phyloP scores from a whole-genome alignment of 306 rosid genomes.

The Vigna angularis region DNA sequence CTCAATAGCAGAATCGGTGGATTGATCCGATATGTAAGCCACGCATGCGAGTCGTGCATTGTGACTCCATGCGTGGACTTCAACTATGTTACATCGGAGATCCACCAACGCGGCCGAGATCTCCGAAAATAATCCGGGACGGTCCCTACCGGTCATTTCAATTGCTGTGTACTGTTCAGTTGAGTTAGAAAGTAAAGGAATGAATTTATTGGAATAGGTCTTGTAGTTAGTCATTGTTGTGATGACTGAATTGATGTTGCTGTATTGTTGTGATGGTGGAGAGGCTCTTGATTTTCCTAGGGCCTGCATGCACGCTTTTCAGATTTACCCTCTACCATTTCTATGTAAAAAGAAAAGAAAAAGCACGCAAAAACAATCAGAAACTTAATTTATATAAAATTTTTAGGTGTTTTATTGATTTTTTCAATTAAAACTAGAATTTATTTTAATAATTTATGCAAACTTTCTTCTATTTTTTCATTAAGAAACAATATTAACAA shows the following conservation, averaged over 20 bases:
- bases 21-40: slow-evolving; percentile 69
- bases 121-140: slow-evolving; percentile 74
- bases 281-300: slow-evolving; percentile 57
- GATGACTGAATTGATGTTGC: not conserved
- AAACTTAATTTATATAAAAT: not conserved
- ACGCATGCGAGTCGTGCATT: slow-evolving; percentile 69
- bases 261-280: not conserved
- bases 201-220: slow-evolving; percentile 38
- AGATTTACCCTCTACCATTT: slow-evolving; percentile 33
- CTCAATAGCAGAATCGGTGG: slow-evolving; percentile 55
- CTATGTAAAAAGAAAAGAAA: not conserved
- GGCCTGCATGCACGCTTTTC: slow-evolving; percentile 48
- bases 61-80: slow-evolving; percentile 83
- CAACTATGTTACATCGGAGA: slow-evolving; percentile 69
- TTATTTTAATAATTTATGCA: no score
- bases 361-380: not conserved
- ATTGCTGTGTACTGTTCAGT: slow-evolving; percentile 60
- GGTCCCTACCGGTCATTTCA: slow-evolving; percentile 65
- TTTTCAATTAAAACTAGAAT: no score
- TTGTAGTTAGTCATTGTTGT: slow-evolving; percentile 38
- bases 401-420: no score
- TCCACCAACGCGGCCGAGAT: slow-evolving; percentile 64
- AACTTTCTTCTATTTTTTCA: no score
- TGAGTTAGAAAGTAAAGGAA: slow-evolving; percentile 24
- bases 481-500: no score